These are phyloP conservation scores for Moniliophthora roreri DNA, from an alignment of 1,284 basidiomycete genomes.

Conservation along the genomic window DNA sequence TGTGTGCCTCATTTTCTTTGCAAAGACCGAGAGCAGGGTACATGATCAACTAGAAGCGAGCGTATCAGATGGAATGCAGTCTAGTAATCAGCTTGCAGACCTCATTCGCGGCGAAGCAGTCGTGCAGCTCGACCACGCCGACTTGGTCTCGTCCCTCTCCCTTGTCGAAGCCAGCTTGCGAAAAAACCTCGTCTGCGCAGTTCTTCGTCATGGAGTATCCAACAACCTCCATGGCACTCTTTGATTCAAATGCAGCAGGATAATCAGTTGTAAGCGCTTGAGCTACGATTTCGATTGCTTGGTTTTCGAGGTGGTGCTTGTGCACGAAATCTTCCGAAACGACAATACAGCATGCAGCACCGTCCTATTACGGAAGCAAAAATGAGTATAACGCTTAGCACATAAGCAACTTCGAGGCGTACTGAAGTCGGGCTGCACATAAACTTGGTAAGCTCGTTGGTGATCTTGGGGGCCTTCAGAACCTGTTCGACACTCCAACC, in stretches of 20 bases:
- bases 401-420: conserved; percentile 9
- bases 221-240: conserved; percentile 73
- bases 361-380: conserved; percentile 54
- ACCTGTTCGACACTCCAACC: conserved; percentile 76
- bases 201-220: conserved; percentile 75
- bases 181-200: conserved; percentile 72
- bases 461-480: conserved; percentile 64
- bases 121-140: conserved; percentile 85
- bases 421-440: conserved; percentile 89
- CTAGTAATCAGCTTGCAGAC: conserved; percentile 30
- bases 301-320: conserved; percentile 74
- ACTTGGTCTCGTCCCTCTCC: conserved; percentile 72
- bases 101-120: conserved; percentile 83
- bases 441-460: conserved; percentile 75
- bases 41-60: conserved; percentile 60
- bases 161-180: conserved; percentile 64
- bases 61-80: background rate
- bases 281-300: conserved; percentile 80
- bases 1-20: conserved; percentile 67
- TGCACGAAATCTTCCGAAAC: conserved; percentile 84
- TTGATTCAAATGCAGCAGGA: conserved; percentile 59
- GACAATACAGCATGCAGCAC: conserved; percentile 75
- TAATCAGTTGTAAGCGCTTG: conserved; percentile 68
- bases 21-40: conserved; percentile 85
- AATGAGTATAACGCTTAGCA: conserved; percentile 5